Base-by-base conservation (phyloP, 345 rosid species). In the Eucalyptus regnans region DNA sequence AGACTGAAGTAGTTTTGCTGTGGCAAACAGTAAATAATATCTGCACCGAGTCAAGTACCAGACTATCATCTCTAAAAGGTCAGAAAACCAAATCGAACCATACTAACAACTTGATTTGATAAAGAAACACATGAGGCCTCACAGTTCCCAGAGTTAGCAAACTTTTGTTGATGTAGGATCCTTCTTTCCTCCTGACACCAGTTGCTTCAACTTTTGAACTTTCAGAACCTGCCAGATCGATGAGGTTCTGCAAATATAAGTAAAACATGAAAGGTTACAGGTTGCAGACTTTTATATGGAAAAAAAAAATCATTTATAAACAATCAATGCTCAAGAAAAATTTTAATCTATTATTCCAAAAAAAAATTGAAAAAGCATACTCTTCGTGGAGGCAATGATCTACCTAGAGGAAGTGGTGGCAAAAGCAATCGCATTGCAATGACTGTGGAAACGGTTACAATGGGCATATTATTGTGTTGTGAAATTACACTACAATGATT, bases 221-320 rank as follows among this genome's bases (percentile, higher is more conserved):
- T 95, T 98, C 99, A 37, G 99, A 98, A 95, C 99, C 99, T 91
- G 99, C 99, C 94, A 98, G 96, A 95, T 98, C 99, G 93, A 98
- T 96, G 91, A 98, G 99, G 95, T 97, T 96, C 99, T 98, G 98
- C 99, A 94, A 56, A 90, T 90, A 93, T 87, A 92, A 92, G 94
- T 92, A 90, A 91, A 90, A 91, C 81, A 88, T 76, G 49, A 90
- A 62, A 90, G 90, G 94, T 94, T 90, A 91, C 89, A 89, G 86
- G 43, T 18, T 83, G 86, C 29, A 52, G 62, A 51, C 23, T 27
- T 41, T 56, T 54, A 41, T 79, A 60, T 80, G 83, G 58, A 92
- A 87, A 87, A 60, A 60, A 27, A 86, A 88, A 89, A 5, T 87
- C 60, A 46, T 15, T 22, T 68, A 66, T 87, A 66, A 90, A 86